Evolutionary conservation across 305 asterid species (phyloP).

Genomic region (Plantago lanceolata): DNA sequence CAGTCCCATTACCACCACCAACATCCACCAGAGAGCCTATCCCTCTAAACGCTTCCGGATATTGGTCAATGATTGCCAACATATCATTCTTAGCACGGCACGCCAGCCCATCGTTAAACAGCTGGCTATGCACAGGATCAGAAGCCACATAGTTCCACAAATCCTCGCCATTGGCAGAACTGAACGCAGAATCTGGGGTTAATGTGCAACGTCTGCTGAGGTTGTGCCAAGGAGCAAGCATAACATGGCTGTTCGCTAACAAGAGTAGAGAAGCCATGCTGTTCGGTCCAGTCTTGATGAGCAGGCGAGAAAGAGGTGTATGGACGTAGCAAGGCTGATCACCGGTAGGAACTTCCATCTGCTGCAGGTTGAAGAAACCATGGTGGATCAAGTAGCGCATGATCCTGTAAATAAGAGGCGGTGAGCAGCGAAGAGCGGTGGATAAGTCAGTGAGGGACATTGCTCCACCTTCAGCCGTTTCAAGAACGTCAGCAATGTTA

Average conservation of each 20-base stretch:
- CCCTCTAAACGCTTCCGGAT: conserved; percentile 31
- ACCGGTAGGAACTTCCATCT: not conserved
- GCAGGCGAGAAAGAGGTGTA: conserved; percentile 52
- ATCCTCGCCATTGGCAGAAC: conserved; percentile 38
- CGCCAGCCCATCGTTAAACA: conserved; percentile 38
- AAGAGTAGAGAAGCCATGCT: conserved; percentile 48
- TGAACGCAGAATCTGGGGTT: conserved; percentile 29
- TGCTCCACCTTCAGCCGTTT: conserved; percentile 35
- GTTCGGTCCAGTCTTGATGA: conserved; percentile 22
- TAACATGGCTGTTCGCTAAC: conserved; percentile 52
- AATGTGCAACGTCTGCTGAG: conserved; percentile 28
- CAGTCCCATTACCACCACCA: conserved; percentile 30
- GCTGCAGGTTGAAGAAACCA: conserved; percentile 30
- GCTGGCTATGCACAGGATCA: conserved; percentile 30
- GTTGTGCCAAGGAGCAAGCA: conserved; percentile 69
- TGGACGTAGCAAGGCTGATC: conserved; percentile 37
- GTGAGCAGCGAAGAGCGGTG: conserved; percentile 42
- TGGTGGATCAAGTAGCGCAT: conserved; percentile 60
- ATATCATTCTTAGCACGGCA: conserved; percentile 34
- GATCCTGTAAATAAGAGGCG: conserved; percentile 47
- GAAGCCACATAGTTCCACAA: conserved; percentile 39
- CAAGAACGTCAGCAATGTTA: conserved; percentile 50
- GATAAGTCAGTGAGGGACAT: conserved; percentile 42
- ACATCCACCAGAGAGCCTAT: conserved; percentile 28
- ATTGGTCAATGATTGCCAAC: conserved; percentile 18